Conservation (phyloP, 495 filamentous ascomycete species). For the Xylaria bambusicola region DNA sequence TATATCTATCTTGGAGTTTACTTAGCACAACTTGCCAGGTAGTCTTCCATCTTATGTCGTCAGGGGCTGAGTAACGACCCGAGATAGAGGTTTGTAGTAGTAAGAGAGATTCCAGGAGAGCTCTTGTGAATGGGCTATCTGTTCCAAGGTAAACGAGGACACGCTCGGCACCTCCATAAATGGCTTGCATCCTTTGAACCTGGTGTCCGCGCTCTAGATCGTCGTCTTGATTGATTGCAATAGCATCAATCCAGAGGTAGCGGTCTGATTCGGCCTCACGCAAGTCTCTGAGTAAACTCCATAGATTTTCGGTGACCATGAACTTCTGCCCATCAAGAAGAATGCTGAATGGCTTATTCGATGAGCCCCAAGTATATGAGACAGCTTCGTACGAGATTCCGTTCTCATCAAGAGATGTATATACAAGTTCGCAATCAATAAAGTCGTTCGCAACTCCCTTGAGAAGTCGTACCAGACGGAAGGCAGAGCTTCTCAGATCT, state of each 20-base stretch:
- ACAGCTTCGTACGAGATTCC: slow-evolving; percentile 16
- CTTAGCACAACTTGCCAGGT: slow-evolving; percentile 4
- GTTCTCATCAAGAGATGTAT: slow-evolving; percentile 9
- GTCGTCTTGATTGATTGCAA: slow-evolving; percentile 20
- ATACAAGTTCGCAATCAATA: slow-evolving; percentile 22
- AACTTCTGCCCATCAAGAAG: slow-evolving; percentile 9
- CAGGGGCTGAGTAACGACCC: background rate
- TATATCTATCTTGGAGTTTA: background rate
- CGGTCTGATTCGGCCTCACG: slow-evolving; percentile 18
- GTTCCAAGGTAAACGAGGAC: slow-evolving; percentile 3
- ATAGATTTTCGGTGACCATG: slow-evolving; percentile 21
- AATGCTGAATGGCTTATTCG: background rate
- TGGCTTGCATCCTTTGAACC: slow-evolving; percentile 21
- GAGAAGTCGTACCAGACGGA: slow-evolving; percentile 22
- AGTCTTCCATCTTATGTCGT: slow-evolving; percentile 6
- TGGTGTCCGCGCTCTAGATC: slow-evolving; percentile 23
- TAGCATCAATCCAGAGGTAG: slow-evolving; percentile 23
- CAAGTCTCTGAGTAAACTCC: slow-evolving; percentile 14
- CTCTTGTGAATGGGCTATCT: background rate
- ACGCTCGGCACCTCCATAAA: slow-evolving; percentile 22
- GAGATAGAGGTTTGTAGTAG: background rate
- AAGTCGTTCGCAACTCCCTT: background rate
- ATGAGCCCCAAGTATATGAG: slow-evolving; percentile 20
- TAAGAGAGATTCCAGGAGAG: background rate
- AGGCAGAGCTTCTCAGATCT: slow-evolving; percentile 13